These are phyloP conservation scores for Pyrenophora graminea DNA, from an alignment of 2,329 filamentous ascomycete species.

Conservation along the genomic window DNA sequence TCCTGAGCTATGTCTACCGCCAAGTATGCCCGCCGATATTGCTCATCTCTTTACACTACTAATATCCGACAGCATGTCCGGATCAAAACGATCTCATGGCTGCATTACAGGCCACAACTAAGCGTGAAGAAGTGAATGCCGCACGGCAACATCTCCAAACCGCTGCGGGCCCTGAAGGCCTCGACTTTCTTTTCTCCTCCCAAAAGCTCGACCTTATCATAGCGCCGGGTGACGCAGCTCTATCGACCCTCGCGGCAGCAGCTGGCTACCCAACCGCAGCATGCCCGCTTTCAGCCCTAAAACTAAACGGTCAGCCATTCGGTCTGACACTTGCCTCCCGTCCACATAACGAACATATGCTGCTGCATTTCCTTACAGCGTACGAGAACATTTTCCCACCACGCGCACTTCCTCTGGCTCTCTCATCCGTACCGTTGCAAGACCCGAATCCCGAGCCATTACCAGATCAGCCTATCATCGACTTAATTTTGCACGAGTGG, in stretches of 20 bases:
- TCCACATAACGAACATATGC: conserved; percentile 37
- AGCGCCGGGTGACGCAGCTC: conserved; percentile 41
- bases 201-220: conserved; percentile 41
- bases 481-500: conserved; percentile 43
- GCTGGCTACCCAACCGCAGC: conserved; percentile 44
- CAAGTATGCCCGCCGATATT: conserved; percentile 22
- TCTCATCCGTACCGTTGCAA: conserved; percentile 34
- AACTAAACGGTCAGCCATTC: conserved; percentile 45
- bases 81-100: conserved; percentile 45
- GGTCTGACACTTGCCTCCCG: conserved; percentile 40
- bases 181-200: conserved; percentile 38
- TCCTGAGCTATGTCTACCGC: conserved; percentile 40
- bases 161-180: conserved; percentile 38
- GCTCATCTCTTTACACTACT: neutral
- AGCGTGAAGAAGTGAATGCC: conserved; percentile 32
- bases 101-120: conserved; percentile 31
- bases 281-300: conserved; percentile 40
- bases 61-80: conserved; percentile 27
- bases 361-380: conserved; percentile 44
- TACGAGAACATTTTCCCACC: conserved; percentile 44
- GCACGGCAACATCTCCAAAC: conserved; percentile 34
- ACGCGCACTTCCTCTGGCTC: conserved; percentile 36
- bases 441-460: conserved; percentile 31
- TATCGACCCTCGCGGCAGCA: conserved; percentile 42
- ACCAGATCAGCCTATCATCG: conserved; percentile 41